These are phyloP conservation scores for Aspergillus ochraceoroseus DNA, from an alignment of 2,329 filamentous ascomycete species.

Conservation along the genomic window DNA sequence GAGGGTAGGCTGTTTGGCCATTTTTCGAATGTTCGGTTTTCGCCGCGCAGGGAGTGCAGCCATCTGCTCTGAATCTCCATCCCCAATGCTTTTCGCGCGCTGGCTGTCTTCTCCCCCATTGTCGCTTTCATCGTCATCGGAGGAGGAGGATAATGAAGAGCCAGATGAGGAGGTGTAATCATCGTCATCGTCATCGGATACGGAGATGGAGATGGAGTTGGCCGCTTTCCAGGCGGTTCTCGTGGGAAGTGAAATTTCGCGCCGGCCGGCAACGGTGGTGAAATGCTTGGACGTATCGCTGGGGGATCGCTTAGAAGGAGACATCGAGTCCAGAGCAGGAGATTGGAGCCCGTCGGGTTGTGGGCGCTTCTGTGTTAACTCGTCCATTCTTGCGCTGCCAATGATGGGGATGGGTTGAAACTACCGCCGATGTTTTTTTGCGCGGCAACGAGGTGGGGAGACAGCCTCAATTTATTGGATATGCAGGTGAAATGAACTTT, in stretches of 20 bases:
- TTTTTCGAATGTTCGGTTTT: constrained; percentile 34
- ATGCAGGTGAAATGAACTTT: constrained; percentile 1
- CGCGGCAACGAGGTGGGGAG: constrained; percentile 11
- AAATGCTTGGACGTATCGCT: constrained; percentile 1
- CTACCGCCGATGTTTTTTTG: constrained; percentile 5
- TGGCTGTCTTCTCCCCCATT: constrained; percentile 19
- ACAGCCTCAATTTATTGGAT: no score
- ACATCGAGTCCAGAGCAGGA: constrained; percentile 3
- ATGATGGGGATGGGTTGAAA: constrained; percentile 6
- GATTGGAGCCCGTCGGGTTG: constrained; percentile 11
- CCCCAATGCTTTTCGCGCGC: not conserved
- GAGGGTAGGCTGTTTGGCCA: constrained; percentile 28
- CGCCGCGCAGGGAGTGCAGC: constrained; percentile 28
- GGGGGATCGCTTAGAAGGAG: constrained; percentile 10
- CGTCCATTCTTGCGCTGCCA: constrained; percentile 17
- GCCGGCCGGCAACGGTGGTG: constrained; percentile 5
- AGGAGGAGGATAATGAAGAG: constrained; percentile 10
- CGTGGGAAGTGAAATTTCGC: constrained; percentile 8
- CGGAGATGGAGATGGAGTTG: constrained; percentile 2
- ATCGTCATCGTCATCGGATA: constrained; percentile 19
- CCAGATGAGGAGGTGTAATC: constrained; percentile 26
- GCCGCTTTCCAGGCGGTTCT: constrained; percentile 4
- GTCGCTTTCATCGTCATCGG: constrained; percentile 27
- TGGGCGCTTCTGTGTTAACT: constrained; percentile 17
- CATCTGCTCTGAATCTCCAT: constrained; percentile 18